Evolutionary conservation across 139 green algal species (phyloP).

Genomic region (Tetraselmis striata): DNA sequence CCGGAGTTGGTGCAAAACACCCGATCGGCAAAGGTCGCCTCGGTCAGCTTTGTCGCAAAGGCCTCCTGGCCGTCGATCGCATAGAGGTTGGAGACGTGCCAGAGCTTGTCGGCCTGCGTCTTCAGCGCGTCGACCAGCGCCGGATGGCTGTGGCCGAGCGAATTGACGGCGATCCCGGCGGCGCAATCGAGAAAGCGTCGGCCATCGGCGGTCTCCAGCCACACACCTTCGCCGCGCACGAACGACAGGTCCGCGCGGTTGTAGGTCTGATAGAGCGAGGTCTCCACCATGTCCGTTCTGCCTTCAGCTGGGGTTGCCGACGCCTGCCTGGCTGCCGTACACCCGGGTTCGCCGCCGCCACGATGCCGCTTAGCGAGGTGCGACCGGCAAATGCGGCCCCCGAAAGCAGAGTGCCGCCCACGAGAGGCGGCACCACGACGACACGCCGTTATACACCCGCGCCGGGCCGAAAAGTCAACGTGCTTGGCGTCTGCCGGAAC

Average conservation of each 20-base stretch:
- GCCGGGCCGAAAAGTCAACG: too few species aligned
- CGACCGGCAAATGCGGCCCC: too few species aligned
- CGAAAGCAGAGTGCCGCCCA: too few species aligned
- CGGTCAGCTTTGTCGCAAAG: constrained; percentile 69
- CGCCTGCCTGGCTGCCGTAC: too few species aligned
- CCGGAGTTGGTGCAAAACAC: constrained; percentile 96
- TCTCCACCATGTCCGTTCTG: too few species aligned
- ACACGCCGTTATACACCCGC: too few species aligned
- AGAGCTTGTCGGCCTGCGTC: constrained; percentile 70
- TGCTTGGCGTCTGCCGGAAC: too few species aligned
- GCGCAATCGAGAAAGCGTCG: constrained; percentile 93
- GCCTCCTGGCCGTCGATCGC: constrained; percentile 63
- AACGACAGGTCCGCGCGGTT: constrained; percentile 71
- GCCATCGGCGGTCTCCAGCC: constrained; percentile 75
- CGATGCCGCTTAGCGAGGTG: too few species aligned
- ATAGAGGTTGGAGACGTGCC: constrained; percentile 94
- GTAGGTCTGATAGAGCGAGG: constrained; percentile 87
- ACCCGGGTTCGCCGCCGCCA: too few species aligned
- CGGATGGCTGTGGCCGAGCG: constrained; percentile 81
- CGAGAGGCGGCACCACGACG: too few species aligned
- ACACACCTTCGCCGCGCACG: constrained; percentile 60
- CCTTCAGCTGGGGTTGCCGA: too few species aligned
- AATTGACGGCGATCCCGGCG: constrained; percentile 92
- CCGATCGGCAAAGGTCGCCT: constrained; percentile 87
- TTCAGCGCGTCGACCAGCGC: constrained; percentile 74